A percentile compares a stretch with the other conserved stretches of the same genome.
Conservation (phyloP, 192 early-diverging fungal genomes). For the Backusella luteola region DNA sequence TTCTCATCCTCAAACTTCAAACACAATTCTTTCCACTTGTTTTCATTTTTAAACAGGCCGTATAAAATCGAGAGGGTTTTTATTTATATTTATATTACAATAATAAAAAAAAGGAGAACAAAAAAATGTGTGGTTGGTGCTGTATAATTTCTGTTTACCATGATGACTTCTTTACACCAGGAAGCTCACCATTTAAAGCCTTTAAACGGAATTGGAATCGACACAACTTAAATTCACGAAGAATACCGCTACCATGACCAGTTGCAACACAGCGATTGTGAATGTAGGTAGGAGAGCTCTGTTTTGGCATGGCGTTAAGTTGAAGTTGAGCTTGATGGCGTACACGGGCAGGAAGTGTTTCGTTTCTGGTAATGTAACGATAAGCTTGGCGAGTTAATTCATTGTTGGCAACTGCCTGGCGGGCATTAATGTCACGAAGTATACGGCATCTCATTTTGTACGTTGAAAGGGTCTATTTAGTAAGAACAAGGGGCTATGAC, state of each 20-base stretch:
- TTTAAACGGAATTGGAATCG: conserved; percentile 80
- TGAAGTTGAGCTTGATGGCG: conserved; percentile 78
- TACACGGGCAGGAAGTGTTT: conserved; percentile 66
- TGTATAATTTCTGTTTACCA: conserved; percentile 53
- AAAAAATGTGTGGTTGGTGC: not conserved
- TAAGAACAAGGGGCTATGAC: conserved; percentile 9
- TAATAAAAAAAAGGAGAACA: not conserved
- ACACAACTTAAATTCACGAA: conserved; percentile 73
- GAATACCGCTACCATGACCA: conserved; percentile 72
- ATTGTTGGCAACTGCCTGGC: conserved; percentile 60
- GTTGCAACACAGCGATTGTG: conserved; percentile 75
- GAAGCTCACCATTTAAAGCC: conserved; percentile 75
- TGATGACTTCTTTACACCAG: conserved; percentile 77
- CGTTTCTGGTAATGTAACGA: conserved; percentile 76
- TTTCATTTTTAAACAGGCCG: not conserved
- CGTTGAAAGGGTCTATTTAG: not conserved
- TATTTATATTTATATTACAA: conserved; percentile 3
- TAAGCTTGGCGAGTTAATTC: conserved; percentile 74
- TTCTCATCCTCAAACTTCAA: not conserved
- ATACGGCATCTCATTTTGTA: conserved; percentile 45
- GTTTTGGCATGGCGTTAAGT: conserved; percentile 62
- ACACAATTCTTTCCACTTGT: not conserved
- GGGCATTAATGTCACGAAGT: conserved; percentile 71
- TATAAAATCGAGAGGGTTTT: not conserved
- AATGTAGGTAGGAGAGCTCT: conserved; percentile 62